Conservation (phyloP, 2,329 filamentous ascomycete species). For the Colletotrichum sp. region DNA sequence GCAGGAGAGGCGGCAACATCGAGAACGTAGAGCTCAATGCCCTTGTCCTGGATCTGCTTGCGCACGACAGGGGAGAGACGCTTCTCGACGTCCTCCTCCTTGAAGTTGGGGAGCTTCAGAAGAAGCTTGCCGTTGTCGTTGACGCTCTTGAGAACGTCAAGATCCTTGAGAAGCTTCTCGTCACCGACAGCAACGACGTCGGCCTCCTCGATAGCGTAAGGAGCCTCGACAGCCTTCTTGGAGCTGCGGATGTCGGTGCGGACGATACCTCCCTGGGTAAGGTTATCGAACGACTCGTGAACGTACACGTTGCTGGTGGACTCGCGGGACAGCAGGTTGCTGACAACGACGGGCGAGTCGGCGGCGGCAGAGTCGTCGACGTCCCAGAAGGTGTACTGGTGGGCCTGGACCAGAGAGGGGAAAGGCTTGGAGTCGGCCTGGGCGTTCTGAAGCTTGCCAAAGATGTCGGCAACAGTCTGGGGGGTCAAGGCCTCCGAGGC, state of each 20-base stretch:
- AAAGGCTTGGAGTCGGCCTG: conserved; percentile 54
- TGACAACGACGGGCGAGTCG: conserved; percentile 66
- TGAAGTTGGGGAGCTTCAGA: conserved; percentile 77
- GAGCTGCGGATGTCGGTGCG: conserved; percentile 87
- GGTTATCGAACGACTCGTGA: conserved; percentile 69
- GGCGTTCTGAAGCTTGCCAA: conserved; percentile 51
- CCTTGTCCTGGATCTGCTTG: conserved; percentile 73
- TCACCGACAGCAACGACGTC: conserved; percentile 82
- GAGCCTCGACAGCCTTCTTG: conserved; percentile 81
- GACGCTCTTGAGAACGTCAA: conserved; percentile 75
- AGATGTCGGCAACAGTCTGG: conserved; percentile 54
- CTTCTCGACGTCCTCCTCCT: conserved; percentile 90
- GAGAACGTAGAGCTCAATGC: conserved; percentile 74
- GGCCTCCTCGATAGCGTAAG: conserved; percentile 80
- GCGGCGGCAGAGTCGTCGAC: conserved; percentile 74
- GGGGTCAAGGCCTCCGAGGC: conserved; percentile 65
- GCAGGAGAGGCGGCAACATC: conserved; percentile 73
- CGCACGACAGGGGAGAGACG: conserved; percentile 74
- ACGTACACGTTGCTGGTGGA: conserved; percentile 67
- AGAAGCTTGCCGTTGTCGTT: conserved; percentile 76
- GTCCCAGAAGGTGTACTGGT: conserved; percentile 96
- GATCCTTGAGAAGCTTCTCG: conserved; percentile 75
- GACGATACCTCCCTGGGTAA: conserved; percentile 75
- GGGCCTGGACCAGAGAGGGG: conserved; percentile 58
- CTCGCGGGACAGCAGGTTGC: conserved; percentile 71